Base-by-base conservation (phyloP, 2,329 filamentous ascomycete genomes). In the Microthyrium microscopicum region DNA sequence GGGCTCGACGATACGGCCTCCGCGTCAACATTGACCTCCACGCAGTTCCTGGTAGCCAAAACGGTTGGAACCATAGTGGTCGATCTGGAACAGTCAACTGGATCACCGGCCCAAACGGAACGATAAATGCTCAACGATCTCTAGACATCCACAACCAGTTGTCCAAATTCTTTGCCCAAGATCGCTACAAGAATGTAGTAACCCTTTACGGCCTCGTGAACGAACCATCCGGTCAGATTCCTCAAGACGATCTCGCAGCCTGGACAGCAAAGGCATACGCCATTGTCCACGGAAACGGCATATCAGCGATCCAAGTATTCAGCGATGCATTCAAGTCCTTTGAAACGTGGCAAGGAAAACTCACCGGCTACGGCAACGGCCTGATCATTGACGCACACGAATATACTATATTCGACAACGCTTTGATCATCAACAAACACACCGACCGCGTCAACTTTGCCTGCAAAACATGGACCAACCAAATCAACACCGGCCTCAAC, bases 1-100 rank as follows among this genome's bases (percentile, higher is more conserved):
- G 82, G 68, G 82, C 80, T 28, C 77, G 89, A 18, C 85, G 91
- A 49, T 79, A 94, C 52, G 89, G 89, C 0, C 62, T 98, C 4
- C 77, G 89, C 2, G 73, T 98, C 26, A 95, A 95, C 41, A 70
- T 98, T 4, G 89, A 98, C 52, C 60, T 94, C 4, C 89, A 98
- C 56, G 84, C 69, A n/a, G 63, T 89, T 0, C 87, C 87, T 0
- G 89, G 89, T 0, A 87, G 79, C 39, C 89, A 95, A 50, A 98
- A 98, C 47, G 89, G 89, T 2, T 95, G 87, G 87, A 94, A 94
- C 46, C 89, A 98, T 54, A 91, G 81, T 44, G 89, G 89, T 0
- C 72, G 74, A 7, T 76, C 79, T 51, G 87, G 89, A 1, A 40
- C 57, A 1, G 87, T 95, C 41, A 67, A 72, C 18, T 98, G 89